Base-by-base conservation (phyloP, 2,329 filamentous ascomycete genomes). In the Colletotrichum somersetense region DNA sequence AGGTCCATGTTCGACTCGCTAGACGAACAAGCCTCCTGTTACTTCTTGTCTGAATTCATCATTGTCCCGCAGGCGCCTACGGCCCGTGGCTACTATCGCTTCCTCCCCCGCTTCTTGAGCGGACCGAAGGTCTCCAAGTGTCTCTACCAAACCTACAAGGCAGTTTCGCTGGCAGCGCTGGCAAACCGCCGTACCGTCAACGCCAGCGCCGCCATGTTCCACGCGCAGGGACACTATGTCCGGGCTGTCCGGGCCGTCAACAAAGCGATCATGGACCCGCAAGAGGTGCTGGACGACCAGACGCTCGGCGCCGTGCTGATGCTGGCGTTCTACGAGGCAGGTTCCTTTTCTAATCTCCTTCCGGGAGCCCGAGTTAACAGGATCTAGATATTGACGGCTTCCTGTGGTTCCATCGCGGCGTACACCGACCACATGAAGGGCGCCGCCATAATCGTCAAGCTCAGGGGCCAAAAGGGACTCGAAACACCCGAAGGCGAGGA, bases 391-490 rank as follows among this genome's bases (percentile, higher is more conserved):
- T 33, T 76, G 58, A 72, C 72, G 11, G 71, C 73, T 7, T 73
- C 74, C 38, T 70, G 69, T 18, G 55, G 72, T 30, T 72, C 74
- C 20, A 74, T 76, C 16, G 59, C 62, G 1, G 75, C 75, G 44
- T 76, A 76, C 26, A 70, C 72, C 11, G 74, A 75, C 46, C 75
- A 76, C 59, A 74, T 76, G 67, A 76, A 76, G 46, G 75, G 75
- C 38, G 75, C 75, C 16, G 75, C 75, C 44, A 74, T 75, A 35
- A 73, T 76, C 2, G 73, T 76, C 23, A 74, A 74, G 58, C 71
- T 76, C 53, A 69, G 74, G 14, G 74, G 75, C 3, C 66, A 74
- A 33, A 66, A 65, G 18, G 67, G 73, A 8, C 68, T 75, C 56
- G 69, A 74, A 20, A 72, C 72, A n/a, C 72, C 71, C 2, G 75